These are phyloP conservation scores for Jamesozyma hellenica DNA, from an alignment of 805 yeast species.

Conservation along the genomic window DNA sequence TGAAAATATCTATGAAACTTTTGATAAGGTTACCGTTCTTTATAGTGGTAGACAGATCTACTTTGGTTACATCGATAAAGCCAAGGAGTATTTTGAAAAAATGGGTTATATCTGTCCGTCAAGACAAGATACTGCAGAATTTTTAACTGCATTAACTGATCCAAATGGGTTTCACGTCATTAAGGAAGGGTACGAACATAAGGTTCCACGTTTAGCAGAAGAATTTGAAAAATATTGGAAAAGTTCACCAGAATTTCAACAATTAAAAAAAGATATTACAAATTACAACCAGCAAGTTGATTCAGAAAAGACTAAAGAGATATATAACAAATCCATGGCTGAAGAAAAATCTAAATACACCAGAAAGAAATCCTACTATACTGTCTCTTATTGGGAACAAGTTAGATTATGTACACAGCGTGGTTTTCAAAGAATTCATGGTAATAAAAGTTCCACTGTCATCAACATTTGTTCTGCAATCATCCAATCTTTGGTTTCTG, in stretches of 20 bases:
- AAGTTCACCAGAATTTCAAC: conserved; percentile 43
- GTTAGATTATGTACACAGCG: conserved; percentile 42
- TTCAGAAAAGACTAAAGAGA: conserved; percentile 32
- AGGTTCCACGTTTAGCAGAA: conserved; percentile 44
- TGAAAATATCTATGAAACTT: conserved; percentile 49
- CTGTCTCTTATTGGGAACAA: conserved; percentile 41
- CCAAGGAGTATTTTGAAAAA: conserved; percentile 42
- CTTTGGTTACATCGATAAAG: conserved; percentile 45
- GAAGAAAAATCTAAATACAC: conserved; percentile 33
- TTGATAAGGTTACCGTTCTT: conserved; percentile 49
- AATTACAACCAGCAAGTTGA: conserved; percentile 33
- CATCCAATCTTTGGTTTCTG: conserved; percentile 48
- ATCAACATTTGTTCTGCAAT: conserved; percentile 43
- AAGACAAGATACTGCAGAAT: conserved; percentile 62
- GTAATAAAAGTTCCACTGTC: conserved; percentile 47
- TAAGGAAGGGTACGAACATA: conserved; percentile 39
- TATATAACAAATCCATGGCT: conserved; percentile 26
- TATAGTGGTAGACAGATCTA: conserved; percentile 54
- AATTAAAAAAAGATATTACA: conserved; percentile 32
- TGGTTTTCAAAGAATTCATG: conserved; percentile 43
- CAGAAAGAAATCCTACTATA: conserved; percentile 35
- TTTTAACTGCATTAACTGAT: conserved; percentile 53
- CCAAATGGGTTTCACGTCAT: conserved; percentile 41
- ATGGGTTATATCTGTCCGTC: conserved; percentile 56
- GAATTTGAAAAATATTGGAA: conserved; percentile 56